Base-by-base conservation (phyloP, 495 filamentous ascomycete genomes). In the Podospora pseudoanserina region DNA sequence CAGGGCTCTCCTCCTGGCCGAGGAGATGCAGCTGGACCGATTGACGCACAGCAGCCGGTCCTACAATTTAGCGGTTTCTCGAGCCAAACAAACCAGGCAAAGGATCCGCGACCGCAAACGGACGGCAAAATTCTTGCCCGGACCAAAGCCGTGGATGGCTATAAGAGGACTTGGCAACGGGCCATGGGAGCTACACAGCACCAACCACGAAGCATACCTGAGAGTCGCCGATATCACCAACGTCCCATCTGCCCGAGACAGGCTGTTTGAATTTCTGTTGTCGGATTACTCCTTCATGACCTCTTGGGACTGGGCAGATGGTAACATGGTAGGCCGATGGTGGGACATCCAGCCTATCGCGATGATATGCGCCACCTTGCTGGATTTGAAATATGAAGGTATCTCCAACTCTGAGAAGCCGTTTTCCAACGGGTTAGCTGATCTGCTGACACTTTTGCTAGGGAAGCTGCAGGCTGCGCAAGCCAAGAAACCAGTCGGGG, bases 241-340 rank as follows among this genome's bases (percentile, higher is more conserved):
- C 20, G 68, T 67, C 13, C 53, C 64, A 5, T 30, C 68, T 13
- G 68, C 68, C 1, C 34, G 68, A 20, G 68, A 70, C 34, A 60
- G 65, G 53, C 30, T 70, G 49, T 65, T 70, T 18, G 68, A 70
- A 65, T 70, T 70, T 56, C 60, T 70, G 16, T 49, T 70, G n/a
- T 64, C 65, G 3, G 68, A 70, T 44, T 70, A 70, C 61, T 67
- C 68, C 11, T 70, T 70, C 39, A 70, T 70, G 68, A 53, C 68
- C 20, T 70, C 68, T 3, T 70, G 68, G 68, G 68, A 70, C 54
- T 28, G 68, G 13, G 65, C 68, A 3, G 68, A 70, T 20, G 54
- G 27, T 1, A 64, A 67, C 30, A 67, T 67, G 65, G 54, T 70
- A 1, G 68, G 65, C 9, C 19, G 64, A n/a, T 70, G 68, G 68